These are phyloP conservation scores for Hexamita inflata DNA, from an alignment of 208 protist genomes.

Conservation along the genomic window DNA sequence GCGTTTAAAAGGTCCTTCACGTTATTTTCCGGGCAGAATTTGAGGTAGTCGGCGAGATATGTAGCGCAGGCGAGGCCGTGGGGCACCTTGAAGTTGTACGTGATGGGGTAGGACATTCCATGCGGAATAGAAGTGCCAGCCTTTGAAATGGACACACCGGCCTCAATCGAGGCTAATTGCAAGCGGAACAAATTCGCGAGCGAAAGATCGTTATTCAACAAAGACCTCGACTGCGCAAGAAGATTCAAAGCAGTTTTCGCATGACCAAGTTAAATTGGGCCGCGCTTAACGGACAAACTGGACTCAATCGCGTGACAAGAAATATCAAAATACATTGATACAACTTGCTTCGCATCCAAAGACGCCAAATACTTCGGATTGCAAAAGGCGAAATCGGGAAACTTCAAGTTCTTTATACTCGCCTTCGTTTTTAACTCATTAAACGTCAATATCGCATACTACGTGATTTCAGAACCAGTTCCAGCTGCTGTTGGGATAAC, in stretches of 20 bases:
- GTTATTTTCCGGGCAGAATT: not conserved
- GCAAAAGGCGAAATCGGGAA: not conserved
- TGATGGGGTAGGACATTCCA: not conserved
- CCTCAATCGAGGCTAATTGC: not conserved
- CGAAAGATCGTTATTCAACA: too few relatives aligned
- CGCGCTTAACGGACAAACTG: not conserved
- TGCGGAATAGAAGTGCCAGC: constrained; percentile 11
- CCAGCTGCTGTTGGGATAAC: not conserved
- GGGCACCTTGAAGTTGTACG: not conserved
- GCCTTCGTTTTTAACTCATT: not conserved
- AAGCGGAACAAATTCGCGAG: not conserved
- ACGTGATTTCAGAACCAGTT: constrained; percentile 18
- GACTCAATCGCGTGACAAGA: constrained; percentile 18
- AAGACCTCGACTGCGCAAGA: too few relatives aligned
- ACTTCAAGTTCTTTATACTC: not conserved
- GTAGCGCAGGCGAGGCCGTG: constrained; percentile 12
- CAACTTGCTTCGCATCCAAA: not conserved
- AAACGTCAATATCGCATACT: constrained; percentile 13
- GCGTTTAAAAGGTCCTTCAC: too few relatives aligned
- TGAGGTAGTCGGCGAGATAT: not conserved
- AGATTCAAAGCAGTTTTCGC: too few relatives aligned
- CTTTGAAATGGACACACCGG: constrained; percentile 12
- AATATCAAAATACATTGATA: not conserved
- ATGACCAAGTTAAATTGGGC: too few relatives aligned
- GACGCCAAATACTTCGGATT: not conserved